Percentiles rank a stretch among this genome's conserved stretches.
These are phyloP conservation scores for Calendula officinalis DNA, from an alignment of 129 eudicot genomes.

Conservation along the genomic window DNA sequence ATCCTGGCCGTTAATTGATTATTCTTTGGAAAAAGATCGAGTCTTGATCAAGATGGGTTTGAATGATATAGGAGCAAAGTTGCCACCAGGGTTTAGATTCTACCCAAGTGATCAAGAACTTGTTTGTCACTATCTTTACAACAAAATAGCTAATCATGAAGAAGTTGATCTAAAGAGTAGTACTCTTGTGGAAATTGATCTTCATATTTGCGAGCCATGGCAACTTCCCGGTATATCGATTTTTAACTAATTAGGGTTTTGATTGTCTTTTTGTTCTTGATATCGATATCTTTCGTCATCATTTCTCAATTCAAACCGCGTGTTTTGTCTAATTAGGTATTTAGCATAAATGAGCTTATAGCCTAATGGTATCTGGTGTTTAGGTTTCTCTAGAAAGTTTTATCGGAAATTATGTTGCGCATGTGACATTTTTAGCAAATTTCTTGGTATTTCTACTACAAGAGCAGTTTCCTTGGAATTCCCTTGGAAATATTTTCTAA, in stretches of 20 bases:
- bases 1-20: no score
- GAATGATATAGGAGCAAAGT: constrained; percentile 71
- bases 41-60: constrained; percentile 55
- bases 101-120: constrained; percentile 92
- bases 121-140: constrained; percentile 86
- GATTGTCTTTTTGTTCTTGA: not conserved
- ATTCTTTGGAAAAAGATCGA: constrained; percentile 4
- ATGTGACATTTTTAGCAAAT: no score
- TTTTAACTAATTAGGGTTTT: no score
- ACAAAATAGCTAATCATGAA: constrained; percentile 73
- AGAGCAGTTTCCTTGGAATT: no score
- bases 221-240: constrained; percentile 81
- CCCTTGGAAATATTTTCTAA: no score
- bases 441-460: no score
- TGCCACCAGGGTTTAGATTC: constrained; percentile 96
- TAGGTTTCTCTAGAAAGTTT: no score
- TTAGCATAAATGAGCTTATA: no score
- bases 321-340: no score
- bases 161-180: constrained; percentile 46
- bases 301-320: constrained; percentile 12
- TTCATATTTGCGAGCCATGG: constrained; percentile 97
- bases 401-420: no score
- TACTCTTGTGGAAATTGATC: constrained; percentile 83
- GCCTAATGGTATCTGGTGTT: no score
- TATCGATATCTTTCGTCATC: constrained; percentile 5